Percentiles rank a stretch among this genome's conserved stretches.
phyloP scores from a whole-genome alignment of 345 rosid species.

The Citropsis articulata region DNA sequence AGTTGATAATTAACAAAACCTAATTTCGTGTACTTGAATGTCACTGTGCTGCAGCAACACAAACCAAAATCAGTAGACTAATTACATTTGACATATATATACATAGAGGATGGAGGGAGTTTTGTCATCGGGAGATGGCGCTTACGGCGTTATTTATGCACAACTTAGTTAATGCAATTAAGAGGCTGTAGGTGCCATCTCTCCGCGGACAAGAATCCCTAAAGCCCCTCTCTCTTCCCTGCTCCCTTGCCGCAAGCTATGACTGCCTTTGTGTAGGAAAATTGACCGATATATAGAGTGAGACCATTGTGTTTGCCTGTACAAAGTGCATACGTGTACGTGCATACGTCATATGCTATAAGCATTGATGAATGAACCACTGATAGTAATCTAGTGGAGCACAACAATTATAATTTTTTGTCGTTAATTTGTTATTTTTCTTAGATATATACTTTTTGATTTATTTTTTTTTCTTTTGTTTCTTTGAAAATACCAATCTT shows the following conservation, averaged over 20 bases:
- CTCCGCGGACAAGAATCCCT: conserved; percentile 13
- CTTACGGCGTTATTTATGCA: no score
- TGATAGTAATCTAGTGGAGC: no score
- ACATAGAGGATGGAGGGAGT: neutral
- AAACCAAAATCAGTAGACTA: neutral
- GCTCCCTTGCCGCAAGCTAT: no score
- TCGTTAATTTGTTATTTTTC: no score
- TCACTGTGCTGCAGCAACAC: neutral
- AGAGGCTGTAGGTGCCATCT: conserved; percentile 8
- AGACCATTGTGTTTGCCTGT: neutral
- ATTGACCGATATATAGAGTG: no score
- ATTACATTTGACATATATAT: neutral
- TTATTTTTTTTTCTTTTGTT: no score
- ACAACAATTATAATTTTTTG: no score
- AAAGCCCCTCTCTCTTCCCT: neutral
- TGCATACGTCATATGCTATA: neutral
- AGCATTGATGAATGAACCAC: neutral
- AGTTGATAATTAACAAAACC: neutral
- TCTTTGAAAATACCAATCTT: no score
- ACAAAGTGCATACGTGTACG: neutral
- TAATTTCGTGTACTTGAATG: no score
- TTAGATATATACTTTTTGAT: no score
- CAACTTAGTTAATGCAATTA: neutral
- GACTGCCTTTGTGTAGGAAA: no score
- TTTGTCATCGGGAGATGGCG: neutral